These are phyloP conservation scores for Hymenoscyphus repandus DNA, from an alignment of 2,329 filamentous ascomycete genomes.

Conservation along the genomic window DNA sequence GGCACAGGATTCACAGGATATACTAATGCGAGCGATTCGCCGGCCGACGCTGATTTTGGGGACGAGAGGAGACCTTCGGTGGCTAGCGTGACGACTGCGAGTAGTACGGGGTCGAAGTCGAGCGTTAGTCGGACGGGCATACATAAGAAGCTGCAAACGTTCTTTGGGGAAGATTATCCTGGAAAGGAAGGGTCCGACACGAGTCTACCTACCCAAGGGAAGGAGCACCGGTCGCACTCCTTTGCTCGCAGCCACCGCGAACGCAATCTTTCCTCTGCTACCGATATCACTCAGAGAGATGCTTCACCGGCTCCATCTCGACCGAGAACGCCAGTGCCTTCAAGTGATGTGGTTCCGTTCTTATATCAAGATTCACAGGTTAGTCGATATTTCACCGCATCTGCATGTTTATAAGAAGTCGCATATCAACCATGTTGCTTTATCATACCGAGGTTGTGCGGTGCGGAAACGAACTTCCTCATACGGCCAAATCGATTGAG, in stretches of 20 bases:
- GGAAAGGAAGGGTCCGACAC: constrained; percentile 70
- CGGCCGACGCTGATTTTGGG: constrained; percentile 54
- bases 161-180: constrained; percentile 87
- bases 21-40: constrained; percentile 51
- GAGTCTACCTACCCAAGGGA: constrained; percentile 50
- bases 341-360: constrained; percentile 96
- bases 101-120: constrained; percentile 76
- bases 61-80: constrained; percentile 82
- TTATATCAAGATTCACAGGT: constrained; percentile 83
- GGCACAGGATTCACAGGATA: constrained; percentile 39
- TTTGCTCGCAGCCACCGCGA: constrained; percentile 58
- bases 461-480: constrained; percentile 2
- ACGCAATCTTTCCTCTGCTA: constrained; percentile 75
- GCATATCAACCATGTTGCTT: neutral
- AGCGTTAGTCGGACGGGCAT: constrained; percentile 65
- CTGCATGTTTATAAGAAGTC: neutral
- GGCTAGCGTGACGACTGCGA: constrained; percentile 80
- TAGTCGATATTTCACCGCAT: constrained; percentile 33
- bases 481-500: constrained; percentile 6
- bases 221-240: constrained; percentile 59
- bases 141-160: constrained; percentile 78
- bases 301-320: constrained; percentile 71
- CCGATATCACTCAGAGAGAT: constrained; percentile 58
- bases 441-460: constrained; percentile 4
- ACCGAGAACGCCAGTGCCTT: constrained; percentile 78